These are phyloP conservation scores for Sarcodon aspratus DNA, from an alignment of 768 basidiomycete species.

Conservation along the genomic window DNA sequence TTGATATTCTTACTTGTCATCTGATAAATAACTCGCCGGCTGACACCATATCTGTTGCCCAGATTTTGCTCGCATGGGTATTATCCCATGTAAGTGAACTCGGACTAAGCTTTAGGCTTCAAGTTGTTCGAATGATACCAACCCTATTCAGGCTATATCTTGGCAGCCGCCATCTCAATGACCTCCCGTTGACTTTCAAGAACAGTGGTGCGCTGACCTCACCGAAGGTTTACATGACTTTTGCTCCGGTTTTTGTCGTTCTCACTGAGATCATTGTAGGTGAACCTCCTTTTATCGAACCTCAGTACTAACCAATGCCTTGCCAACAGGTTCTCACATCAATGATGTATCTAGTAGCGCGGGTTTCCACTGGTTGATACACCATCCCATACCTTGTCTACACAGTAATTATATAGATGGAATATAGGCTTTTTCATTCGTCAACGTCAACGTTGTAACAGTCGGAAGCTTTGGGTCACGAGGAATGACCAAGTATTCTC, in stretches of 20 bases:
- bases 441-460: too few species aligned
- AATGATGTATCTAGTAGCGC: conserved; percentile 38
- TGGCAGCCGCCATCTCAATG: conserved; percentile 59
- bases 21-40: neutral
- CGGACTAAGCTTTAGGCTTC: neutral
- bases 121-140: neutral
- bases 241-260: conserved; percentile 74
- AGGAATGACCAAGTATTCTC: too few species aligned
- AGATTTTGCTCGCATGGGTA: conserved; percentile 73
- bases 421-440: too few species aligned
- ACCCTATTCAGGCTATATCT: conserved; percentile 39
- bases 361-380: conserved; percentile 39
- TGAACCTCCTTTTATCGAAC: neutral
- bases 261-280: conserved; percentile 57
- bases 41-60: neutral
- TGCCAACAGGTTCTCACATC: conserved; percentile 47
- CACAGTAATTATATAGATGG: too few species aligned
- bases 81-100: conserved; percentile 56
- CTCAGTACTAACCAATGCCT: conserved; percentile 8
- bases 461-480: too few species aligned
- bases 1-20: neutral
- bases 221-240: conserved; percentile 67
- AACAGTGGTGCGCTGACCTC: conserved; percentile 32
- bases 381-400: neutral
- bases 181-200: conserved; percentile 50